Conservation (phyloP, 1,139 yeast species). For the Saccharomyces hybrid region DNA sequence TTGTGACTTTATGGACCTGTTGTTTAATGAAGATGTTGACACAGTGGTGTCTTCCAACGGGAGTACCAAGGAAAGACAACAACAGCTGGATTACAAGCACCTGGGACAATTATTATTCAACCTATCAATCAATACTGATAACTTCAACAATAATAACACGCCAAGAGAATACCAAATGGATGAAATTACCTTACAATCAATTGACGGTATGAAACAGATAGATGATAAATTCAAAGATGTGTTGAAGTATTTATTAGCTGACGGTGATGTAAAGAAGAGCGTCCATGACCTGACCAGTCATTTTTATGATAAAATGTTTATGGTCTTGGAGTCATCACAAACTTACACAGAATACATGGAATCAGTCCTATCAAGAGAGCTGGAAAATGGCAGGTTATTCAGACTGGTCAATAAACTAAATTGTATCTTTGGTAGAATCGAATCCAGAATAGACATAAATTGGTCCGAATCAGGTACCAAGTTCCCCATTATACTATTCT, state of each 20-base stretch:
- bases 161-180: constrained; percentile 8
- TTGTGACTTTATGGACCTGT: constrained; percentile 51
- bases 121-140: constrained; percentile 42
- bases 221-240: constrained; percentile 33
- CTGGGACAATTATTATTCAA: constrained; percentile 56
- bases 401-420: constrained; percentile 75
- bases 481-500: constrained; percentile 67
- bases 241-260: constrained; percentile 30
- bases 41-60: not conserved
- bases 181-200: constrained; percentile 4
- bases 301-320: constrained; percentile 32
- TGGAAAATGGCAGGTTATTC: constrained; percentile 83
- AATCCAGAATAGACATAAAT: constrained; percentile 42
- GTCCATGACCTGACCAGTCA: constrained; percentile 17
- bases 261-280: constrained; percentile 27
- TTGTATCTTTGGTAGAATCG: constrained; percentile 71
- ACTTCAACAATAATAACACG: constrained; percentile 13
- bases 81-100: constrained; percentile 45
- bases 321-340: constrained; percentile 47
- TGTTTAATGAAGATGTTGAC: constrained; percentile 24
- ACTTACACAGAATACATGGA: constrained; percentile 59
- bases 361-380: constrained; percentile 56
- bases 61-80: constrained; percentile 32
- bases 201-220: constrained; percentile 27
- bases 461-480: constrained; percentile 76